Evolutionary conservation across 1,139 yeast genomes (phyloP).

Genomic region (Yarrowia galli): DNA sequence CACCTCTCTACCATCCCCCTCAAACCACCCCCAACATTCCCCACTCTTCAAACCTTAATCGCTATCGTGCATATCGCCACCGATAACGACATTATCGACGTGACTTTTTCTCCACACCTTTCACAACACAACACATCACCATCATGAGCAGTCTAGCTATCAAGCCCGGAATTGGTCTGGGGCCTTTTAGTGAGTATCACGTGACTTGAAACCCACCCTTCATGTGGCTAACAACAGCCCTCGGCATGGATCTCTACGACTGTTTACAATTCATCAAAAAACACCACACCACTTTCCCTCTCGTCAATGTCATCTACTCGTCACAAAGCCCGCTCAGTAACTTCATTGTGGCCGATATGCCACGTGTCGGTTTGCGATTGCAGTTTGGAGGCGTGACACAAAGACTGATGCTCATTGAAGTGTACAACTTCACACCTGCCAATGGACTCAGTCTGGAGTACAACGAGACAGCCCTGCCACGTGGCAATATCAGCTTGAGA

Average conservation of each 20-base stretch:
- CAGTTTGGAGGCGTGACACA: conserved; percentile 17
- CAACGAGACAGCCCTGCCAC: conserved; percentile 21
- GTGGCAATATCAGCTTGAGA: conserved; percentile 13
- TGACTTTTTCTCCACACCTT: neutral
- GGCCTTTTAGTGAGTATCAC: conserved; percentile 30
- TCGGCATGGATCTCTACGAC: conserved; percentile 9
- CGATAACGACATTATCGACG: neutral
- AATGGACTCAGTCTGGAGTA: conserved; percentile 14
- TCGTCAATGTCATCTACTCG: conserved; percentile 34
- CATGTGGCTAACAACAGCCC: conserved; percentile 22
- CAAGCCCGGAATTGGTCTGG: conserved; percentile 25
- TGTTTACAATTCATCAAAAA: conserved; percentile 29
- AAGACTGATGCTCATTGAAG: conserved; percentile 23
- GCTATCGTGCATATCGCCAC: conserved; percentile 35
- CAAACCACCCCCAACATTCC: neutral
- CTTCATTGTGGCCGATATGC: conserved; percentile 8
- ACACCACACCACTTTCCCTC: conserved; percentile 21
- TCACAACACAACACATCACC: neutral
- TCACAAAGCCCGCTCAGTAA: conserved; percentile 14
- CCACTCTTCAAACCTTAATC: conserved; percentile 12
- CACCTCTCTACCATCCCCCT: neutral
- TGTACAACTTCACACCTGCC: conserved; percentile 9
- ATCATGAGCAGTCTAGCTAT: conserved; percentile 13
- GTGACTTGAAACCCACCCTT: no score
- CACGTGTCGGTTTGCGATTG: conserved; percentile 12